A percentile compares a stretch with the other conserved stretches of the same genome.
Conservation (phyloP, 257 asterid genomes). For the Solanum infundibuliforme region DNA sequence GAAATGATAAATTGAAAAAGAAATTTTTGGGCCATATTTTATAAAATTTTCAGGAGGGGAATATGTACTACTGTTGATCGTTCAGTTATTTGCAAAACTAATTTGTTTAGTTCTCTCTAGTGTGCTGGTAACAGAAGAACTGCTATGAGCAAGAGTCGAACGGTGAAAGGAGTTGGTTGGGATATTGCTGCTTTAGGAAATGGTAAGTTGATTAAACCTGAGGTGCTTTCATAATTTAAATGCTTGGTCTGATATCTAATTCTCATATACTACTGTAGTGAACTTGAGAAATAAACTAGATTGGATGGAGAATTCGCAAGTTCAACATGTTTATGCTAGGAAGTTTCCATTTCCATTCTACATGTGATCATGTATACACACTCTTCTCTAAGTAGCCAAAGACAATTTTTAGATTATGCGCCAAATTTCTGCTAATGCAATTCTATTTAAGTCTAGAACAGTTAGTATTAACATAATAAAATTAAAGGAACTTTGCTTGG, state of each 20-base stretch:
- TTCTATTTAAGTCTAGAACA: not conserved
- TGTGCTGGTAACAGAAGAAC: constrained; percentile 99
- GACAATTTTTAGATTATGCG: not conserved
- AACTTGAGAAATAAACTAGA: not conserved
- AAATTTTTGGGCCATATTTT: not conserved
- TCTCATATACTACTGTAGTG: not conserved
- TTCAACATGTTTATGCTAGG: not conserved
- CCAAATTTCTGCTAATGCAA: not conserved
- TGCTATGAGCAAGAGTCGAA: constrained; percentile 77
- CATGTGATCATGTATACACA: not conserved
- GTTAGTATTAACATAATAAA: not conserved
- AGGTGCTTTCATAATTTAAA: not conserved
- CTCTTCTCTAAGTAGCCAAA: not conserved
- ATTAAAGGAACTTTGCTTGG: not conserved
- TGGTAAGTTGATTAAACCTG: constrained; percentile 38
- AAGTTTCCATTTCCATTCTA: not conserved
- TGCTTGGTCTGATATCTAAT: not conserved
- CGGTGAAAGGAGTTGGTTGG: constrained; percentile 97
- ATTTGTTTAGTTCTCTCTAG: constrained; percentile 15
- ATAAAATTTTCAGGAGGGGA: not conserved
- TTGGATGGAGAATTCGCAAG: not conserved
- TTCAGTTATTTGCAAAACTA: not conserved
- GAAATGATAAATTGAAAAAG: not conserved
- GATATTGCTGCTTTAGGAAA: constrained; percentile 85
- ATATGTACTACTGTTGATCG: not conserved